Evolutionary conservation across 208 protist genomes (phyloP), one percentile per base, ranked within the genome.

Genomic region (Leishmania braziliensis): DNA sequence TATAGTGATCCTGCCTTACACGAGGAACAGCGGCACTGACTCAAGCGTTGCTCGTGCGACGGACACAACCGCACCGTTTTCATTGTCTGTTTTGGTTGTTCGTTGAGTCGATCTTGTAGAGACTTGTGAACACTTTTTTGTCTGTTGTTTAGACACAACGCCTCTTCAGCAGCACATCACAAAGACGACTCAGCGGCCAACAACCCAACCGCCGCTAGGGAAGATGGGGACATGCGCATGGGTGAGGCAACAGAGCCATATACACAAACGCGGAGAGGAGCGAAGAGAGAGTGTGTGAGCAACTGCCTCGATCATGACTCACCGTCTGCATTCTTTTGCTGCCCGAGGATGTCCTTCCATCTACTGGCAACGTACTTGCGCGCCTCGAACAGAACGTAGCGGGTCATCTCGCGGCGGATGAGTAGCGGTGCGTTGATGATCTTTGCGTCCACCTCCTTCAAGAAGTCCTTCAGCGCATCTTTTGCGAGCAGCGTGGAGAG

Each of bases 381-480:
- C 5, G 91, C 84, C 79, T 94, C 90, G 72, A 96, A 91, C 6
- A 95, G 20, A 36, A 89, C 78, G 70, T 96, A 94, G 29, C 88
- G 84, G 14, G 86, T 79, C 85, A 96, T 92, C 77, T 93, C 92
- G 50, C 89, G 89, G 2, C 93, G 91, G 3, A 86, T 86, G 12
- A 91, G 79, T 53, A 96, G 83, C 0, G 91, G 89, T 5, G 84
- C 84, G 77, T 89, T 92, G 46, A 95, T 88, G 74, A 94, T 86
- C 54, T 56, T 84, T 50, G 90, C 71, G 16, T 88, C 90, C 8
- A 86, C 89, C 60, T 97, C 92, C 79, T 97, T 97, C 29, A 97
- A 74, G 78, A 95, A 97, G 80, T 97, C 94, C 70, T 94, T 94
- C 54, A 97, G 78, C 16, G 92, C 92, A 77, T 97, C 94, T 68